These are phyloP conservation scores for Flaveria sonorensis DNA, from an alignment of 129 eudicot species.

Conservation along the genomic window DNA sequence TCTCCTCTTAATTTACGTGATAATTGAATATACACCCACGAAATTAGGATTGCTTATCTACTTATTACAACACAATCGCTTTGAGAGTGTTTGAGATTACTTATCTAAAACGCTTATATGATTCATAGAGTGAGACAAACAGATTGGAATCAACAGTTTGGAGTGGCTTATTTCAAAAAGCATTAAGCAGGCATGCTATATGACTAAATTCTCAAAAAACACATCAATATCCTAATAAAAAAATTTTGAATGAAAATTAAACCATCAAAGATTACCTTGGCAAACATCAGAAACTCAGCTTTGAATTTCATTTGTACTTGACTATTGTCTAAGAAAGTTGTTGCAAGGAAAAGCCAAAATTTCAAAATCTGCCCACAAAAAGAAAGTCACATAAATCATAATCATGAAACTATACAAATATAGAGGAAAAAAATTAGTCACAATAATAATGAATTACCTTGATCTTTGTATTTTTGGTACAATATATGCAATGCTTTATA, in stretches of 20 bases:
- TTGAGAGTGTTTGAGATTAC: too few species aligned
- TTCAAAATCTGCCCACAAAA: constrained; percentile 61
- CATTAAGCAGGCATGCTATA: too few species aligned
- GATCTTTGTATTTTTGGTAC: constrained; percentile 73
- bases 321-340: constrained; percentile 83
- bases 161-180: too few species aligned
- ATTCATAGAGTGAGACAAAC: too few species aligned
- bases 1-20: too few species aligned
- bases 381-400: neutral
- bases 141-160: too few species aligned
- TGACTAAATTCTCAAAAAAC: neutral
- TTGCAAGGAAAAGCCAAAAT: constrained; percentile 93
- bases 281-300: constrained; percentile 86
- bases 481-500: constrained; percentile 75
- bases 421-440: constrained; percentile 1
- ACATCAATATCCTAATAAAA: neutral
- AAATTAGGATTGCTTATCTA: too few species aligned
- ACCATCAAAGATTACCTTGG: constrained; percentile 54
- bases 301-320: constrained; percentile 88
- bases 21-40: too few species aligned
- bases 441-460: constrained; percentile 50
- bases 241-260: neutral
- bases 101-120: too few species aligned
- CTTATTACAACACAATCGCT: too few species aligned
- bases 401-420: constrained; percentile 12